Evolutionary conservation across 306 rosid species (phyloP), one percentile per base, ranked within the genome.

Genomic region (Malus sylvestris): DNA sequence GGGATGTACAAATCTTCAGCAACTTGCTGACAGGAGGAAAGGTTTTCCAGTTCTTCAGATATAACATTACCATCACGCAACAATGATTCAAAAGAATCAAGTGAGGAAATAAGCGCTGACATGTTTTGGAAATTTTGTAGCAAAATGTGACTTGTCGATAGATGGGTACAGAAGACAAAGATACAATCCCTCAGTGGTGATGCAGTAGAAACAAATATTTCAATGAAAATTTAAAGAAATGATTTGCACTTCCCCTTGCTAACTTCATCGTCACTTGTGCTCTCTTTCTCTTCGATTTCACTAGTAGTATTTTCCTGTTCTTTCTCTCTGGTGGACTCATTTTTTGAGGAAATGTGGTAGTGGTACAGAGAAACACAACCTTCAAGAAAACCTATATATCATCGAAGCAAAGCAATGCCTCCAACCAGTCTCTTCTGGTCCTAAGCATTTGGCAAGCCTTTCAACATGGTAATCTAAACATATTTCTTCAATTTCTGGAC

Each of bases 311-410:
- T 33, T 3, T 70, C 38, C 38, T 33, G 32, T 30, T 79, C 82
- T 42, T 61, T 79, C 38, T 79, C 71, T 42, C 60, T 77, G 25
- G 19, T 86, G 58, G 64, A 59, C 79, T 83, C 78, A 67, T 86
- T 90, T 44, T 87, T 86, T 70, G 85, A 46, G 83, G 67, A 86
- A 73, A 86, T 71, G 18, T 81, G 80, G 79, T 90, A 90, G 30
- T 81, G 80, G 79, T 90, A 90, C 25, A 33, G 38, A 40, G 89
- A 80, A 85, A 88, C 91, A 76, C 89, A 88, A 64, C 82, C 83
- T 69, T 86, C 96, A 69, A 93, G 88, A 80, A 93, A 74, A 78
- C 75, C 72, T 27, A 27, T 27, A 27, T 58, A 76, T 89, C 92
- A 85, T 86, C 65, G 90, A 81, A 72, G 42, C 32, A 71, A 93